Base-by-base conservation (phyloP, 495 filamentous ascomycete genomes). In the Margaritispora aquatica region DNA sequence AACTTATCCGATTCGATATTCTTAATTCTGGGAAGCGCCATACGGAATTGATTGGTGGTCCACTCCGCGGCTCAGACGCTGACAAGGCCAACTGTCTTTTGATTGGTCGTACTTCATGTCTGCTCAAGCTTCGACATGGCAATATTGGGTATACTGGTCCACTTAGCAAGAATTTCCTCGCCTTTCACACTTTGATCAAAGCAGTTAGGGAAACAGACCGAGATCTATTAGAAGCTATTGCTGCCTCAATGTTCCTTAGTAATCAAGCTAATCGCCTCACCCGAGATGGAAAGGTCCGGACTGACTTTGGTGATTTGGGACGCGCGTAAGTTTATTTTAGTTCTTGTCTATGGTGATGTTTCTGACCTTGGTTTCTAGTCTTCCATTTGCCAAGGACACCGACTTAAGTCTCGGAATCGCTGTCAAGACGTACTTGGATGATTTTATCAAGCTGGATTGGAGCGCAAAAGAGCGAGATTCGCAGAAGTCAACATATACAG, bases 61-160 rank as follows among this genome's bases (percentile, higher is more conserved):
- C 80, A 3, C 68, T 80, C 60, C 75, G 77, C 53, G 79, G 78
- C 27, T 71, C 52, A 9, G 75, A 78, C 3, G 61, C 63, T 19
- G 61, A 64, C 27, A 58, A 61, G 22, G 55, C 59, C 8, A 64
- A 58, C 26, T 67, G 34, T 51, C 68, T 65, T 20, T 57, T 65
- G n/a, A 64, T 63, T 41, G 60, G 65, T 17, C 55, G 63, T 41
- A 87, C 94, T 57, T 88, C 92, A 15, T 90, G 86, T 52, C 77
- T 97, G 63, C 84, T 87, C 49, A 88, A 87, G 63, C 75, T 99
- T 23, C 83, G 84, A 27, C 94, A 99, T 68, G 81, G 89, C 62
- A 74, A 79, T 5, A 92, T 92, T 64, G 92, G 95, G 23, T 99
- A 96, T 72, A 97, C 94, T 23, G 94, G 94, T 0, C 94, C 94